Evolutionary conservation across 1,284 basidiomycete species (phyloP).

Genomic region (Chiua sp.): DNA sequence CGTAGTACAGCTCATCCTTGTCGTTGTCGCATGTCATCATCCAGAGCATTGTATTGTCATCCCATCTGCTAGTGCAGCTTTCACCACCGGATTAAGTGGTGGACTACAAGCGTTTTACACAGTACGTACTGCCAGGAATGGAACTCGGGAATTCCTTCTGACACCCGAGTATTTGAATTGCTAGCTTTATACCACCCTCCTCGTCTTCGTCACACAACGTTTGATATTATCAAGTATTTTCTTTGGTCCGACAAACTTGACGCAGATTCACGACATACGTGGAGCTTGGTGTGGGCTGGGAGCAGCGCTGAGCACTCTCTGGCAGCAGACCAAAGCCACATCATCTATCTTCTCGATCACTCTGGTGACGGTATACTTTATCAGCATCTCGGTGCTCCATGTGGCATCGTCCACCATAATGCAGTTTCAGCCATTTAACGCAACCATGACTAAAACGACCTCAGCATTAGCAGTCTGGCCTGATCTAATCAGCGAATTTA

Average conservation of each 20-base stretch:
- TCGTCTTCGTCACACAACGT: not conserved
- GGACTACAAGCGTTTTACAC: conserved; percentile 3
- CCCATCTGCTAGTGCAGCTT: not conserved
- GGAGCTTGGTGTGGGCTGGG: not conserved
- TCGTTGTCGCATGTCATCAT: not conserved
- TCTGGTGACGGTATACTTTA: conserved; percentile 1
- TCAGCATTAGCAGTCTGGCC: not conserved
- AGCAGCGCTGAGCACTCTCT: not conserved
- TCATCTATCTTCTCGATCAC: not conserved
- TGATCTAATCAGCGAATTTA: not conserved
- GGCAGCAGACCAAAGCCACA: conserved; percentile 2
- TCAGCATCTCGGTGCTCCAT: not conserved
- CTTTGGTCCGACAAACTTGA: not conserved
- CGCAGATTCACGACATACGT: too few relatives aligned
- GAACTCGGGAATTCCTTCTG: not conserved
- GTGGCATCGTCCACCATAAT: not conserved
- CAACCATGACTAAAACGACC: not conserved
- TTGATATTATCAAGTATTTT: not conserved
- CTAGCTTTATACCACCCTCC: not conserved
- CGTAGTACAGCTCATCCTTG: not conserved
- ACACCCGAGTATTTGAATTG: not conserved
- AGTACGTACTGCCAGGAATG: not conserved
- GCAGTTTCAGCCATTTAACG: not conserved
- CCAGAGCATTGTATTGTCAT: not conserved
- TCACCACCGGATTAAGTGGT: not conserved